Conservation (phyloP, 345 rosid genomes). For the Populus pruinosa region DNA sequence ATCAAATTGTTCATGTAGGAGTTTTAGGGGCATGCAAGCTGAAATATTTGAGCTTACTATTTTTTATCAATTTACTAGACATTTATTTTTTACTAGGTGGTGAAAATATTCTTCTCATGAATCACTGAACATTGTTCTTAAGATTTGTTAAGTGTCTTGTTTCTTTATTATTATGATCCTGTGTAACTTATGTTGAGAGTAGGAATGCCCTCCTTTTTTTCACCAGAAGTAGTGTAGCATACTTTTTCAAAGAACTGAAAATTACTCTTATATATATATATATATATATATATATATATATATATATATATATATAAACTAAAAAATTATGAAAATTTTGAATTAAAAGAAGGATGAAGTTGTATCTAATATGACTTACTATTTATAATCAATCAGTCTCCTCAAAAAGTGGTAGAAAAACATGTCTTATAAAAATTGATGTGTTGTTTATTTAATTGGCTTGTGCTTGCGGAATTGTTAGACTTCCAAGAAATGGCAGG, state of each 20-base stretch:
- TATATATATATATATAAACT: too few species aligned
- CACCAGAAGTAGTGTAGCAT: not conserved
- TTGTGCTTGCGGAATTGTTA: constrained; percentile 51
- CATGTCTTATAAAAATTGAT: not conserved
- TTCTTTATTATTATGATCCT: not conserved
- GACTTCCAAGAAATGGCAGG: constrained; percentile 87
- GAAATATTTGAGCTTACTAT: not conserved
- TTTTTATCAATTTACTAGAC: not conserved
- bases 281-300: too few species aligned
- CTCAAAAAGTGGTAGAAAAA: not conserved
- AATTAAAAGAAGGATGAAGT: not conserved
- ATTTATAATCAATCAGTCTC: not conserved
- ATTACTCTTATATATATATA: not conserved
- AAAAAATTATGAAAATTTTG: not conserved
- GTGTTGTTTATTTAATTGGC: constrained; percentile 1
- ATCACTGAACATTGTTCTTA: not conserved
- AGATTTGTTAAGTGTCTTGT: not conserved
- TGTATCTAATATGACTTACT: not conserved
- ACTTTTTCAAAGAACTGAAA: not conserved
- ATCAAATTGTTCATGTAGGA: not conserved
- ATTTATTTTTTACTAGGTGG: not conserved
- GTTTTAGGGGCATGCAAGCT: not conserved
- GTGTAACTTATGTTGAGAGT: not conserved
- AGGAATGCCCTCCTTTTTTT: not conserved
- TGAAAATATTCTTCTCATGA: not conserved